These are phyloP conservation scores for Penicillium freii DNA, from an alignment of 2,329 filamentous ascomycete species.

Conservation along the genomic window DNA sequence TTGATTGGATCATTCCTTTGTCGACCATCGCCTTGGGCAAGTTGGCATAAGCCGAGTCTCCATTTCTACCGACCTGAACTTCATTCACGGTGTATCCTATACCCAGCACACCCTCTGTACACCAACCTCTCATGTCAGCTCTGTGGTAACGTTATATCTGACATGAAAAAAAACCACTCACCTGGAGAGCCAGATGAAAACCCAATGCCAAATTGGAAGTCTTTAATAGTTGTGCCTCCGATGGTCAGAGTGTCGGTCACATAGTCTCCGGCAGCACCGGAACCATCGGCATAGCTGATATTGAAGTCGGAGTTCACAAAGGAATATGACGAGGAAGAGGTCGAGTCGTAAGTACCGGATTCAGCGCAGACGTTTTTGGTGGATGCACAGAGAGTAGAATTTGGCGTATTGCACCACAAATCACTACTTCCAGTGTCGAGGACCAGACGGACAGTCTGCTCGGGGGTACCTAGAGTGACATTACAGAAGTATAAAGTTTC, in stretches of 20 bases:
- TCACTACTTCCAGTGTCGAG: slow-evolving; percentile 64
- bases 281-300: slow-evolving; percentile 83
- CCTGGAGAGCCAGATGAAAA: slow-evolving; percentile 53
- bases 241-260: slow-evolving; percentile 67
- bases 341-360: slow-evolving; percentile 54
- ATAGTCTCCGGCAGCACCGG: slow-evolving; percentile 75
- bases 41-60: slow-evolving; percentile 61
- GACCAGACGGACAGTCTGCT: slow-evolving; percentile 55
- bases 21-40: slow-evolving; percentile 64
- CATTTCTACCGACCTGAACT: slow-evolving; percentile 49
- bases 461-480: slow-evolving; percentile 57
- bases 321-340: slow-evolving; percentile 69
- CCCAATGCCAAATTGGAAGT: slow-evolving; percentile 61
- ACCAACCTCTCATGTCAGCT: not conserved
- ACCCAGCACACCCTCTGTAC: slow-evolving; percentile 71
- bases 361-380: slow-evolving; percentile 42
- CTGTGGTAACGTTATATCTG: not conserved
- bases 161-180: slow-evolving; percentile 21
- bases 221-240: slow-evolving; percentile 49
- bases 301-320: slow-evolving; percentile 77
- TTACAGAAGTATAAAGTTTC: slow-evolving; percentile 60
- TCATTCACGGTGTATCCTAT: slow-evolving; percentile 82
- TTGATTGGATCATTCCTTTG: slow-evolving; percentile 61
- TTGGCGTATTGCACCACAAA: slow-evolving; percentile 57
- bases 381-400: slow-evolving; percentile 50